Evolutionary conservation across 345 rosid genomes (phyloP), one percentile per base, ranked within the genome.

Genomic region (Boechera divaricarpa): DNA sequence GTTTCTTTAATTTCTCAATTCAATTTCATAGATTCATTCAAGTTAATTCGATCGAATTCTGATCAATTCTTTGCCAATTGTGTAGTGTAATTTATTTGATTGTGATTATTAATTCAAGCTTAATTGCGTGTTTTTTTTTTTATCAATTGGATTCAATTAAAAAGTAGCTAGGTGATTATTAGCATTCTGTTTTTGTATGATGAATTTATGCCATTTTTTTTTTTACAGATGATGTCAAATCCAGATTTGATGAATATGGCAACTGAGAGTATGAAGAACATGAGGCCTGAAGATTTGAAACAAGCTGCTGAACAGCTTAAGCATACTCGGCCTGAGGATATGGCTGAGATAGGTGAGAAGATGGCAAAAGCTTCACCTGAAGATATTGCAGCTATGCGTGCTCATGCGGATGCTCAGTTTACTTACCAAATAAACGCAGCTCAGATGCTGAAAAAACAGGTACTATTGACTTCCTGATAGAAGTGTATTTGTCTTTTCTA

Each of bases 201-300:
- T 31, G 16, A 33, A 5, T 36, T n/a, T 47, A 4, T 49, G 45
- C 47, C 45, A 15, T 36, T 9, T 38, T 38, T 38, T 16, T 16
- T 9, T 9, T 9, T 79, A 73, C 82, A 96, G 98, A 86, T 93
- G 94, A 90, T 91, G 97, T 82, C 97, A 24, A 96, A 96, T 82
- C 99, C 98, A 13, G 97, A 93, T 4, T 84, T 91, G 87, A 85
- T 96, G 93, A 96, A 81, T 70, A 93, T 93, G 91, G 98, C 99
- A n/a, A 80, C 97, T 0, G 97, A 96, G 72, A 84, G 91, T 77
- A 89, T 96, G 99, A 87, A 87, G 84, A 93, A 87, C 73, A 88
- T 93, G 89, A 91, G 84, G 82, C 94, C 97, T 11, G 96, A 90
- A 67, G 99, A 91, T 86, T 86, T 87, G 77, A 91, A 67, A 70